phyloP scores from a whole-genome alignment of 1,139 yeast genomes.

The Candida dubliniensis region DNA sequence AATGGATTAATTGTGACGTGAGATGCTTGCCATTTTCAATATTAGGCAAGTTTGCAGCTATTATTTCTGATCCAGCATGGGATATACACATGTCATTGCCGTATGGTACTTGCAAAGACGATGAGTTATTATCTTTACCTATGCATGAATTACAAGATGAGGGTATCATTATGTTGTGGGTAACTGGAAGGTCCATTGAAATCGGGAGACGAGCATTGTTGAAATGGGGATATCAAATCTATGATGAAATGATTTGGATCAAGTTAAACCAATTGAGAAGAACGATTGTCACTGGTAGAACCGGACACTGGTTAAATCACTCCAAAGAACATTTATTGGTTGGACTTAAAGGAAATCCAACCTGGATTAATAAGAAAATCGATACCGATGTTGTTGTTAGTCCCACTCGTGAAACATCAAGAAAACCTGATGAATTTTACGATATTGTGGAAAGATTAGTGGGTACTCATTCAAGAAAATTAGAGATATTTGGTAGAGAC shows the following conservation, averaged over 20 bases:
- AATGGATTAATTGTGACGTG: conserved; percentile 87
- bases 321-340: conserved; percentile 88
- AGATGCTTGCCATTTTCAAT: conserved; percentile 64
- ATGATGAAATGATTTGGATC: conserved; percentile 87
- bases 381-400: conserved; percentile 82
- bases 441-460: conserved; percentile 84
- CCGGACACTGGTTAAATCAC: conserved; percentile 97
- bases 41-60: conserved; percentile 82
- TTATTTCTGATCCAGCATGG: conserved; percentile 92
- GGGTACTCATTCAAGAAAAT: conserved; percentile 70
- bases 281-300: conserved; percentile 91
- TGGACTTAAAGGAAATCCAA: conserved; percentile 78
- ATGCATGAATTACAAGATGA: conserved; percentile 73
- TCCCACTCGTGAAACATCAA: conserved; percentile 80
- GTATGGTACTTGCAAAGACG: conserved; percentile 73
- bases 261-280: conserved; percentile 84
- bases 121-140: conserved; percentile 65
- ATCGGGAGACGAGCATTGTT: conserved; percentile 73
- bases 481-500: conserved; percentile 86
- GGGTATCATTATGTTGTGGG: conserved; percentile 86
- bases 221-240: conserved; percentile 79
- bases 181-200: conserved; percentile 90
- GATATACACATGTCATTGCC: conserved; percentile 82
- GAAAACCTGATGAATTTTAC: conserved; percentile 89
- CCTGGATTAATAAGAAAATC: conserved; percentile 64